phyloP scores from a whole-genome alignment of 768 basidiomycete genomes.

The Strobilomyces confusus region DNA sequence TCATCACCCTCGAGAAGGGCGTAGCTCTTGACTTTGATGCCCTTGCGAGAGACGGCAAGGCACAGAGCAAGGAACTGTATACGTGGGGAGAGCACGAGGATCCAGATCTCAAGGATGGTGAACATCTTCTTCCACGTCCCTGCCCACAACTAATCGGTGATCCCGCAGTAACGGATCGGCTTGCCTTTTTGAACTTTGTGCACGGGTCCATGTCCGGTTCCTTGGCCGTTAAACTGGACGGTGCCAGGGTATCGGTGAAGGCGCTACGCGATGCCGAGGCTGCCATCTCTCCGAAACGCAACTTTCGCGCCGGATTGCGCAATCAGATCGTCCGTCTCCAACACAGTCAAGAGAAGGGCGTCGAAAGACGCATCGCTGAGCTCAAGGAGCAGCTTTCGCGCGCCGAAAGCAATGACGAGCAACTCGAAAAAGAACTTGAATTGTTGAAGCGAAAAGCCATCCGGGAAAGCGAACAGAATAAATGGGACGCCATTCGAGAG shows the following conservation, averaged over 20 bases:
- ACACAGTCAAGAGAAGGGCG: constrained; percentile 58
- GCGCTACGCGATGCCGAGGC: constrained; percentile 68
- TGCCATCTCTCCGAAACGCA: constrained; percentile 56
- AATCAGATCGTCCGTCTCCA: constrained; percentile 63
- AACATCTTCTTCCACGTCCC: constrained; percentile 15
- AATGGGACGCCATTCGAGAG: constrained; percentile 83
- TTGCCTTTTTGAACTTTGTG: constrained; percentile 79
- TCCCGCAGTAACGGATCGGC: constrained; percentile 66
- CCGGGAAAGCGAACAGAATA: constrained; percentile 67
- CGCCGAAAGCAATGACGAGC: constrained; percentile 59
- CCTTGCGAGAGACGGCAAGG: constrained; percentile 60
- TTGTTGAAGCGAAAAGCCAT: constrained; percentile 73
- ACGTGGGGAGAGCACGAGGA: constrained; percentile 75
- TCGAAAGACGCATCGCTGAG: constrained; percentile 66
- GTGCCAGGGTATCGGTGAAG: constrained; percentile 65
- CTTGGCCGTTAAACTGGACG: constrained; percentile 59
- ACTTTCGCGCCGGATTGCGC: constrained; percentile 52
- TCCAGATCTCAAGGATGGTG: constrained; percentile 75
- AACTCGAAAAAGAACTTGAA: constrained; percentile 65
- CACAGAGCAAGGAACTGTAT: constrained; percentile 81
- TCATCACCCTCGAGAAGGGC: constrained; percentile 76
- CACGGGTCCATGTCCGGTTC: constrained; percentile 62
- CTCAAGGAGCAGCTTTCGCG: constrained; percentile 66
- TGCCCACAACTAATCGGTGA: neutral
- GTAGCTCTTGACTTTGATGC: constrained; percentile 71